Percentiles rank a stretch among this genome's conserved stretches.
phyloP scores from a whole-genome alignment of 1,139 yeast species.

The Hyphopichia pseudoburtonii region DNA sequence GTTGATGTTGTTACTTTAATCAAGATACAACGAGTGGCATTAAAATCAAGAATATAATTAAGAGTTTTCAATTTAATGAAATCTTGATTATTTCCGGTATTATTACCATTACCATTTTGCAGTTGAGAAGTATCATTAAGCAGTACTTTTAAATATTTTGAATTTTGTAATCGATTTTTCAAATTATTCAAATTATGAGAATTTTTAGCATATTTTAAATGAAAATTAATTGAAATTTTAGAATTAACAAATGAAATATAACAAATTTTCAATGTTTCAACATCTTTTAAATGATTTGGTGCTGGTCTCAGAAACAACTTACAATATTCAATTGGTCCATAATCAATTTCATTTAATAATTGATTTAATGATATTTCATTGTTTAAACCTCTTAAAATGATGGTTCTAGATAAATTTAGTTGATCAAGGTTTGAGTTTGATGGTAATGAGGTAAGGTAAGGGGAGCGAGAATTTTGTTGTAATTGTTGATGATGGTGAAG shows the following conservation, averaged over 20 bases:
- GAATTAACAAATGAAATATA: slow-evolving; percentile 42
- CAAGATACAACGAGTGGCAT: slow-evolving; percentile 39
- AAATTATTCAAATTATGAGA: slow-evolving; percentile 25
- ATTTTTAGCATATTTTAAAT: slow-evolving; percentile 33
- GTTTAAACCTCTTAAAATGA: slow-evolving; percentile 32
- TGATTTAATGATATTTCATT: slow-evolving; percentile 28
- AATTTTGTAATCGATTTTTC: slow-evolving; percentile 25
- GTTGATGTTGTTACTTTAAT: slow-evolving; percentile 14
- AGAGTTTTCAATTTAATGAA: slow-evolving; percentile 43
- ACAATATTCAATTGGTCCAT: slow-evolving; percentile 47
- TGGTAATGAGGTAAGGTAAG: slow-evolving; percentile 19
- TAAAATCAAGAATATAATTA: slow-evolving; percentile 40
- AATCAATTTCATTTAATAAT: slow-evolving; percentile 35
- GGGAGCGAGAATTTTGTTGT: slow-evolving; percentile 17
- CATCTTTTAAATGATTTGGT: slow-evolving; percentile 23
- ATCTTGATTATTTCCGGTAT: slow-evolving; percentile 25
- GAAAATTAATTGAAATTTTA: slow-evolving; percentile 34
- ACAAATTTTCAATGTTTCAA: slow-evolving; percentile 29
- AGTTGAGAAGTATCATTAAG: slow-evolving; percentile 24
- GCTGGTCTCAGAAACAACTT: slow-evolving; percentile 34
- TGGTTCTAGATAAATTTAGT: slow-evolving; percentile 39
- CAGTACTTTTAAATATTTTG: slow-evolving; percentile 30
- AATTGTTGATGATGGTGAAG: slow-evolving; percentile 7
- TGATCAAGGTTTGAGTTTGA: slow-evolving; percentile 27
- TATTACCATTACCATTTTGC: slow-evolving; percentile 6